Conservation (phyloP, 495 filamentous ascomycete species). For the Hypoxylon fuscum region DNA sequence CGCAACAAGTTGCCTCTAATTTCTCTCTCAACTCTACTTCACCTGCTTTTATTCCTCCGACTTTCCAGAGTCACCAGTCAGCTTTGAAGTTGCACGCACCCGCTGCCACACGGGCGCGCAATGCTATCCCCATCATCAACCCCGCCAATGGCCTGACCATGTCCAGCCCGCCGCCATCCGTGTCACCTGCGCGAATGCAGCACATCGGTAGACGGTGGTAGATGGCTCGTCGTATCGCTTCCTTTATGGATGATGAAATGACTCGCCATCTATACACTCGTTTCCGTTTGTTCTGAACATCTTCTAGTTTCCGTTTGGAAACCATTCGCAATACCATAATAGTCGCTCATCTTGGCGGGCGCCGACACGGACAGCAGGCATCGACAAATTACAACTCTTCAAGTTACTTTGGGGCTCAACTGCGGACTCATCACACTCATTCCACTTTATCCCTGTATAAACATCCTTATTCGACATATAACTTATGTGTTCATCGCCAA, state of each 20-base stretch:
- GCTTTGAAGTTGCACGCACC: constrained; percentile 86
- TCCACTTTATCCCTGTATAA: constrained; percentile 46
- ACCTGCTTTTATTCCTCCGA: constrained; percentile 71
- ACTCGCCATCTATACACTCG: constrained; percentile 32
- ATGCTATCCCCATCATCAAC: constrained; percentile 98
- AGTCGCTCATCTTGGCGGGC: constrained; percentile 47
- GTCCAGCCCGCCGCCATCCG: constrained; percentile 89
- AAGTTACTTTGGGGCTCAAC: constrained; percentile 33
- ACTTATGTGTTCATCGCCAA: constrained; percentile 39
- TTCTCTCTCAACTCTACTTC: constrained; percentile 84
- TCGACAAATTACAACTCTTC: constrained; percentile 41
- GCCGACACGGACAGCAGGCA: constrained; percentile 45
- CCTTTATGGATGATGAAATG: constrained; percentile 35
- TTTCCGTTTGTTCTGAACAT: constrained; percentile 44
- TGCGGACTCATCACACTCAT: constrained; percentile 34
- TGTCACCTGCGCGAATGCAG: constrained; percentile 88
- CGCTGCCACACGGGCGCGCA: constrained; percentile 84
- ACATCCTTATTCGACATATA: constrained; percentile 50
- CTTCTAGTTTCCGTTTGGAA: constrained; percentile 41
- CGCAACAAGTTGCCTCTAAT: constrained; percentile 75
- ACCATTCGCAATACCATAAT: constrained; percentile 40
- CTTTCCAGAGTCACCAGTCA: constrained; percentile 59
- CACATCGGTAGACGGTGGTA: constrained; percentile 64
- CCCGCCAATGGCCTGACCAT: constrained; percentile 88
- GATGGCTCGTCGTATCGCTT: constrained; percentile 41